Conservation (phyloP, 2,329 filamentous ascomycete genomes). For the Colletotrichum lini region DNA sequence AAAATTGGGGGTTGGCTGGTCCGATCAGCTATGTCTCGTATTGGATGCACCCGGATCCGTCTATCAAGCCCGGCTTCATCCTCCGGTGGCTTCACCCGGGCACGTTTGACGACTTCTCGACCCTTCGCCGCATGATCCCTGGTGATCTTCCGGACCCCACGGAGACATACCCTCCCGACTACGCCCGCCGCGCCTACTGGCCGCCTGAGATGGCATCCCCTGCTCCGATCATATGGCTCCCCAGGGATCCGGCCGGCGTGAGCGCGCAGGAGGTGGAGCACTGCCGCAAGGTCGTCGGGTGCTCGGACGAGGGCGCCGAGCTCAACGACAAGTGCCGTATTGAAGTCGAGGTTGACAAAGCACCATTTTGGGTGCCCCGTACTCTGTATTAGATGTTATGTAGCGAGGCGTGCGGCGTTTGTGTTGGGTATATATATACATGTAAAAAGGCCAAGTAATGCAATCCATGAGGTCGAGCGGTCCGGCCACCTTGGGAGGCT, state of each 20-base stretch:
- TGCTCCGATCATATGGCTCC: conserved; percentile 81
- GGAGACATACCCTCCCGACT: conserved; percentile 67
- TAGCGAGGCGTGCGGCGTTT: conserved; percentile 8
- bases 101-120: conserved; percentile 78
- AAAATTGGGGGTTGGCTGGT: conserved; percentile 48
- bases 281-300: conserved; percentile 71
- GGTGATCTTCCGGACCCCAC: conserved; percentile 46
- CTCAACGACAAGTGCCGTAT: conserved; percentile 72
- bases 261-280: conserved; percentile 79
- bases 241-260: conserved; percentile 78
- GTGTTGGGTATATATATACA: background rate
- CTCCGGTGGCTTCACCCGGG: conserved; percentile 83
- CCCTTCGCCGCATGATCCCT: conserved; percentile 50
- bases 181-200: conserved; percentile 76
- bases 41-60: conserved; percentile 47
- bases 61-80: conserved; percentile 64
- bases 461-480: background rate
- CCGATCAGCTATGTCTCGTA: conserved; percentile 48
- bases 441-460: background rate
- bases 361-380: conserved; percentile 41
- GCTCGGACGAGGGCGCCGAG: conserved; percentile 79
- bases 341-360: conserved; percentile 38
- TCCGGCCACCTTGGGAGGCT: background rate
- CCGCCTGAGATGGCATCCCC: conserved; percentile 76
- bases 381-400: conserved; percentile 31